Base-by-base conservation (phyloP, 1,284 basidiomycete species). In the Ceratobasidium papillatum region DNA sequence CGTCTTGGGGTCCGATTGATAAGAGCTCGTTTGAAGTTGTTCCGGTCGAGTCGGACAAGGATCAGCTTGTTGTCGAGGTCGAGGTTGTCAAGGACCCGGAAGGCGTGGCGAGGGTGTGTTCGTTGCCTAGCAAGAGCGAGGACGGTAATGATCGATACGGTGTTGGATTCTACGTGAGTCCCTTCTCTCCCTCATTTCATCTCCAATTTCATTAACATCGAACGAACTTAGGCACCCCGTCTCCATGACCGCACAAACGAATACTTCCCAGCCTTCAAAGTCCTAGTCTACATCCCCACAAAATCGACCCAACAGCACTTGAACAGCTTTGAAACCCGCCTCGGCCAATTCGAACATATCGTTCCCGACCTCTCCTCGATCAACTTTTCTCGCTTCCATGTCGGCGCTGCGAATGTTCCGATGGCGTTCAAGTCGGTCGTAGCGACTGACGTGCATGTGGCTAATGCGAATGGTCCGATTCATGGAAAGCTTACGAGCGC, bases 321-420 rank as follows among this genome's bases (percentile, higher is more conserved):
- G 4, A 43, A 58, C 66, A 32, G 51, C 22, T 58, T 69, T 25
- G 66, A 69, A 32, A 69, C 66, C 27, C 66, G 66, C 11, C 66
- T 69, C 52, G 66, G 66, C 51, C 66, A 69, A 51, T 69, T 69
- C 47, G 66, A 69, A 34, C 66, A 69, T 19, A 32, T 69, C 52
- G 43, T 69, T 25, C 66, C 66, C 27, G 66, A 69, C 54, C 27
- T 69, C 3, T 56, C 66, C 34, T 25, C 34, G 9, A 58, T 69
- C 51, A 43, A 58, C 47, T 69, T 69, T 47, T 34, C 32, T 4
- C 52, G 30, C 8, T 25, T 69, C 22, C 22, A 69, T 9, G 12
- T 45, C 1, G 4, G 51, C 34, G 66, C 66, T 14, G 66, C 66
- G 2, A 69, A 69, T 27, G 66, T 69, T 19, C 66, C 66, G n/a